A percentile compares a stretch with the other conserved stretches of the same genome.
phyloP scores from a whole-genome alignment of 169 alveolate species.

The Plasmodium malariae region DNA sequence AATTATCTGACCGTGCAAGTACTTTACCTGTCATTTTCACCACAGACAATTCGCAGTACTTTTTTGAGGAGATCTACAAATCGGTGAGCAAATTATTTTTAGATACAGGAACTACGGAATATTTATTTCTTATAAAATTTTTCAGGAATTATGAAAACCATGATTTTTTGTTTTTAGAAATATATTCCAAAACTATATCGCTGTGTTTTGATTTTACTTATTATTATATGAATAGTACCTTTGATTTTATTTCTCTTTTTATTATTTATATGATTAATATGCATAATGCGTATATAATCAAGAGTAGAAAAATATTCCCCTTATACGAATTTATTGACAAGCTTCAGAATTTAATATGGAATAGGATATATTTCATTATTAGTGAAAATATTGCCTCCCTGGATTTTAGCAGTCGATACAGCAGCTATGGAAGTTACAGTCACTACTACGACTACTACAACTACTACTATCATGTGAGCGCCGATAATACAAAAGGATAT shows the following conservation, averaged over 20 bases:
- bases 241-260: constrained; percentile 49
- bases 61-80: constrained; percentile 78
- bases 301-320: constrained; percentile 16
- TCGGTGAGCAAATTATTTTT: constrained; percentile 80
- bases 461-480: too few relatives aligned
- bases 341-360: constrained; percentile 39
- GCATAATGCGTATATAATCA: not conserved
- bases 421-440: too few relatives aligned
- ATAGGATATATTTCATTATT: constrained; percentile 17
- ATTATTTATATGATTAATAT: constrained; percentile 43
- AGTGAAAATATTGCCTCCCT: constrained; percentile 27
- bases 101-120: constrained; percentile 83
- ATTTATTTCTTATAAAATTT: constrained; percentile 72
- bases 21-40: constrained; percentile 8
- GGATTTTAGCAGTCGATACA: not conserved
- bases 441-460: too few relatives aligned
- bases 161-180: constrained; percentile 45
- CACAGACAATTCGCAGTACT: constrained; percentile 33
- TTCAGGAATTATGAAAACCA: constrained; percentile 64
- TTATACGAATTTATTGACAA: constrained; percentile 31
- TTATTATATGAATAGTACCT: constrained; percentile 24
- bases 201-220: constrained; percentile 39
- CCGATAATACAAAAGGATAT: too few relatives aligned
- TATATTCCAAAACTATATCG: constrained; percentile 46
- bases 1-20: too few relatives aligned